These are phyloP conservation scores for Tolypocladium paradoxum DNA, from an alignment of 2,329 filamentous ascomycete species.

Conservation along the genomic window DNA sequence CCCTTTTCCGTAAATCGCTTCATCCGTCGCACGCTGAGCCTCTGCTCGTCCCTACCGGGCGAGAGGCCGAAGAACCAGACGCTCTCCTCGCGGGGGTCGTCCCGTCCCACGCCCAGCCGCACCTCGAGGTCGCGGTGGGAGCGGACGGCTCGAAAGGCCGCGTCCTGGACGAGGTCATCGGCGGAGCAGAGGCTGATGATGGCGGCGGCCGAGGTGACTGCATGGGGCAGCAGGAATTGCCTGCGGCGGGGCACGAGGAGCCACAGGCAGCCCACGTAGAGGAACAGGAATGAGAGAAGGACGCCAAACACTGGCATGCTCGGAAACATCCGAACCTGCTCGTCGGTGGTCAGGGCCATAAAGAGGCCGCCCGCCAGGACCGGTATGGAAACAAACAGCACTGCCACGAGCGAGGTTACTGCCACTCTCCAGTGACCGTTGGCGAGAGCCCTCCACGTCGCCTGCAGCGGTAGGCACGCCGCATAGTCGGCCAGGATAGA, in stretches of 20 bases:
- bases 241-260: conserved; percentile 50
- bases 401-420: conserved; percentile 45
- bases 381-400: conserved; percentile 52
- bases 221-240: conserved; percentile 60
- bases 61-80: conserved; percentile 39
- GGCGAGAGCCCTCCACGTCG: conserved; percentile 43
- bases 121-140: conserved; percentile 60
- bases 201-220: conserved; percentile 61
- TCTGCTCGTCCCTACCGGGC: conserved; percentile 27
- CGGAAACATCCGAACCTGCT: conserved; percentile 55
- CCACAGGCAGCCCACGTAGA: conserved; percentile 57
- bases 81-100: conserved; percentile 34
- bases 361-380: conserved; percentile 61
- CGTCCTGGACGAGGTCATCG: conserved; percentile 60
- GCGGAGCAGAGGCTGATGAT: conserved; percentile 68
- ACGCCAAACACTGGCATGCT: conserved; percentile 64
- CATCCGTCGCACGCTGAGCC: conserved; percentile 33
- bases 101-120: conserved; percentile 47
- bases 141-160: conserved; percentile 57
- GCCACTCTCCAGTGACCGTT: conserved; percentile 59
- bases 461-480: conserved; percentile 51
- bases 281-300: conserved; percentile 57
- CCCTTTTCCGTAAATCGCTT: conserved; percentile 34
- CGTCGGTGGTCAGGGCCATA: conserved; percentile 52
- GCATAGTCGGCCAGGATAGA: conserved; percentile 63